Percentiles rank a stretch among this genome's conserved stretches.
These are phyloP conservation scores for Physcomitrellopsis africana DNA, from an alignment of 225 moss, liverwort and hornwort genomes.

Conservation along the genomic window DNA sequence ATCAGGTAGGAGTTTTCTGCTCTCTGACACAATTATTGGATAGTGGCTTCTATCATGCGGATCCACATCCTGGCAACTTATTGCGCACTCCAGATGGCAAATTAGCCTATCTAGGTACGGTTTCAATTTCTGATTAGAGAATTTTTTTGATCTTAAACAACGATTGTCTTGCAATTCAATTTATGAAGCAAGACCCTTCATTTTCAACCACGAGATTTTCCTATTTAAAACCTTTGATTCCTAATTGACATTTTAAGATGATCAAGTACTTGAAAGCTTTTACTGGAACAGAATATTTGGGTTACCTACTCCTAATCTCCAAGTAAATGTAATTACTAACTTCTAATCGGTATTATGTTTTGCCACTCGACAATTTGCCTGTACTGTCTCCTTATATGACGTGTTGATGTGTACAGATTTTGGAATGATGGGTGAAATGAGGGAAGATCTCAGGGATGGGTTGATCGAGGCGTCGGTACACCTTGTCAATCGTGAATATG, in stretches of 20 bases:
- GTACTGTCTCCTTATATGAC: neutral
- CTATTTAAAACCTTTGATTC: neutral
- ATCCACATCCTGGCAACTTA: conserved; percentile 94
- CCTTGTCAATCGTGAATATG: conserved; percentile 87
- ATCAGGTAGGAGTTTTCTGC: conserved; percentile 92
- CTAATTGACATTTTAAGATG: neutral
- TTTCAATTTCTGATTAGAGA: neutral
- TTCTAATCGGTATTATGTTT: conserved; percentile 1
- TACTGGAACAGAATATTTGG: neutral
- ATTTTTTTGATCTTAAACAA: too few species aligned
- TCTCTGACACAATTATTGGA: conserved; percentile 86
- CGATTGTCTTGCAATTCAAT: neutral
- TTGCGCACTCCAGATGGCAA: conserved; percentile 95
- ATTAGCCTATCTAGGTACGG: neutral
- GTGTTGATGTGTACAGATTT: conserved; percentile 62
- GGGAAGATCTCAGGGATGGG: conserved; percentile 74
- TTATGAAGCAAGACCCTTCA: neutral
- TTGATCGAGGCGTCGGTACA: conserved; percentile 86
- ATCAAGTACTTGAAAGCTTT: neutral
- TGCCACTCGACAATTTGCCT: neutral
- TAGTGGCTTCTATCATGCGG: conserved; percentile 97
- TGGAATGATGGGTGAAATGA: conserved; percentile 98
- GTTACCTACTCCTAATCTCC: neutral
- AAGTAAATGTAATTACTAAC: neutral
- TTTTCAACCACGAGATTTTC: neutral